Base-by-base conservation (phyloP, 2,329 filamentous ascomycete genomes). In the Decorospora gaudefroyi region DNA sequence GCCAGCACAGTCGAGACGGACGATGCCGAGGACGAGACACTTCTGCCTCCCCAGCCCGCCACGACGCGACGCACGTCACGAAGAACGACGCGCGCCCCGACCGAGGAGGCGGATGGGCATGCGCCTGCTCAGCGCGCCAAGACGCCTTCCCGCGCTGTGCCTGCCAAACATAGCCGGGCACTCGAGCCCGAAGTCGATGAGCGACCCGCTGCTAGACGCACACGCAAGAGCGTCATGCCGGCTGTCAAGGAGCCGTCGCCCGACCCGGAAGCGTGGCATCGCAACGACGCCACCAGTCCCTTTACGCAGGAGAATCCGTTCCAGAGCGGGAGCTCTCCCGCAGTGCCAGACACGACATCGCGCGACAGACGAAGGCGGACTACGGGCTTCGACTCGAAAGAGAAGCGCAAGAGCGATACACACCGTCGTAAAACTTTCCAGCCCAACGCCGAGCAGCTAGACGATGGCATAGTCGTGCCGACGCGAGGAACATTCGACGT, bases 251-350 rank as follows among this genome's bases (percentile, higher is more conserved):
- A 72, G 7, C 73, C 77, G 29, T 67, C 71, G 12, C 61, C 65
- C 2, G 70, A 73, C 9, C 83, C 87, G 46, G 77, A 79, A 36
- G 70, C 75, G 38, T 71, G 68, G 59, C 62, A 64, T 42, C 58
- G 57, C n/a, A 51, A 63, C 17, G 64, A 61, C 6, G 77, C 79
- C 5, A 79, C 80, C 22, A 86, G 79, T 60, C 85, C 87, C 21
- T 97, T 97, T 70, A 90, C 87, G 1, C 81, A 85, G 57, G 90
- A 96, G 40, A 97, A 97, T 62, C 91, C 92, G 0, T 97, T 97
- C 66, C 92, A 97, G 68, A 88, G 87, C 64, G 87, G 90, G 27
- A 87, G 85, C 68, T 86, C 88, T 7, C 85, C 88, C 1, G 71
- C 79, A 4, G 51, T 62, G 15, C 61, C 64, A 19, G 62, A 69